Percentiles rank a stretch among this genome's conserved stretches.
These are phyloP conservation scores for Cladochytrium replicatum DNA, from an alignment of 192 early-diverging fungal genomes.

Conservation along the genomic window DNA sequence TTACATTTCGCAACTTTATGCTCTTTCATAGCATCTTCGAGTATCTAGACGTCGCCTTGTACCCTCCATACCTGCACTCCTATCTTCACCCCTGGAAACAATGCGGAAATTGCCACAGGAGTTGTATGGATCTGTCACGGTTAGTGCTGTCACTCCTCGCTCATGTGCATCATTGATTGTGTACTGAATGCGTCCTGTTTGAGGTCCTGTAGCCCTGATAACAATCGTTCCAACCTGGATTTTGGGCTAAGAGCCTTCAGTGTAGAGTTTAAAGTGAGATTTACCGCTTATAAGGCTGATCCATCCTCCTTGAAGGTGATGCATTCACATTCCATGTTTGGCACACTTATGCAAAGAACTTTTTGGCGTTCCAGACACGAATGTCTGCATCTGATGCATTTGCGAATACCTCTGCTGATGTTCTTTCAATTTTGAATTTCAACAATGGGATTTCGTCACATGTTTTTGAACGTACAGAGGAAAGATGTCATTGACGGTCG, in stretches of 20 bases:
- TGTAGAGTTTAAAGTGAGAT: too few species aligned
- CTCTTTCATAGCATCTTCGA: slow-evolving; percentile 50
- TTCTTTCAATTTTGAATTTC: slow-evolving; percentile 9
- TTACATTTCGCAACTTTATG: slow-evolving; percentile 44
- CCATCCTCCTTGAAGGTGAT: slow-evolving; percentile 51
- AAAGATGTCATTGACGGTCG: slow-evolving; percentile 46
- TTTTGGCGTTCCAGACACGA: slow-evolving; percentile 43
- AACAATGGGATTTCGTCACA: too few species aligned
- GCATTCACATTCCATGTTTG: slow-evolving; percentile 51
- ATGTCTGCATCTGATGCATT: slow-evolving; percentile 49
- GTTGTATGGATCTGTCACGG: slow-evolving; percentile 37
- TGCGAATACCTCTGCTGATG: slow-evolving; percentile 45
- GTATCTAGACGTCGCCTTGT: slow-evolving; percentile 23
- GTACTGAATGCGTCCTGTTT: slow-evolving; percentile 46
- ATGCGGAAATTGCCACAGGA: slow-evolving; percentile 37
- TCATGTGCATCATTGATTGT: slow-evolving; percentile 51
- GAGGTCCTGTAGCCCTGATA: slow-evolving; percentile 50
- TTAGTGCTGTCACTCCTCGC: slow-evolving; percentile 38
- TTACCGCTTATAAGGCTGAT: slow-evolving; percentile 28
- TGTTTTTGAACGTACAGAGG: slow-evolving; percentile 27
- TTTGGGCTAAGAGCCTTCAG: background rate
- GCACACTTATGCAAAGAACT: slow-evolving; percentile 39
- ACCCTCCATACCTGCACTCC: slow-evolving; percentile 48
- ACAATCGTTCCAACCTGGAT: slow-evolving; percentile 51
- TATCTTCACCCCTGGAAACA: slow-evolving; percentile 45